These are phyloP conservation scores for Komagataella pastoris DNA, from an alignment of 805 yeast species.

Conservation along the genomic window DNA sequence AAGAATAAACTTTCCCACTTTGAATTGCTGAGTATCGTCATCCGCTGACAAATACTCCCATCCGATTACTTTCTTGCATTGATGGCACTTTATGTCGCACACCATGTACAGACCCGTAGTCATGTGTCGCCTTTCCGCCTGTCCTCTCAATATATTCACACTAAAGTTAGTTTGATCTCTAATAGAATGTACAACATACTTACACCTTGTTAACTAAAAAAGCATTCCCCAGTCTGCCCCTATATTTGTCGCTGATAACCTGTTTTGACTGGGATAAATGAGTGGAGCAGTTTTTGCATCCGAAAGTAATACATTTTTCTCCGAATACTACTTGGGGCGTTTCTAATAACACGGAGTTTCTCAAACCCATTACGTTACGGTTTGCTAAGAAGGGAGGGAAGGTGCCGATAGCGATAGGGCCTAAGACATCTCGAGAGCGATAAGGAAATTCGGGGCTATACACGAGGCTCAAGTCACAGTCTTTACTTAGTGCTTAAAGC, in stretches of 20 bases:
- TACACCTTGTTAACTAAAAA: constrained; percentile 33
- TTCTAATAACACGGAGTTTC: not conserved
- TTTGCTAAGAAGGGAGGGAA: not conserved
- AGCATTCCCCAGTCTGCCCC: constrained; percentile 47
- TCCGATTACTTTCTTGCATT: constrained; percentile 40
- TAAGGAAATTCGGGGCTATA: not conserved
- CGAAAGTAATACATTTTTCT: constrained; percentile 13
- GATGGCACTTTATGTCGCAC: constrained; percentile 41
- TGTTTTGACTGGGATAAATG: constrained; percentile 15
- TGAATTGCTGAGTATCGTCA: constrained; percentile 32
- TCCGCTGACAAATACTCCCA: constrained; percentile 49
- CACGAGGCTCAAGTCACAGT: not conserved
- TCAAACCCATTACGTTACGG: not conserved
- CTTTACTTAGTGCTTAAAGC: no score
- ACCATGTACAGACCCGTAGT: constrained; percentile 46
- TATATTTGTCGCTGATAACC: constrained; percentile 25
- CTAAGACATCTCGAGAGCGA: not conserved
- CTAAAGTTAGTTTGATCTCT: not conserved
- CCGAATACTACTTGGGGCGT: constrained; percentile 1
- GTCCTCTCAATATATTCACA: constrained; percentile 12
- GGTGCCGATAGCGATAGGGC: not conserved
- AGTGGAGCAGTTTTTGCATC: constrained; percentile 15
- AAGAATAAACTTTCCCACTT: constrained; percentile 48
- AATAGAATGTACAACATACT: constrained; percentile 6
- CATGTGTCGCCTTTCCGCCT: constrained; percentile 24